Conservation (phyloP, 2,329 filamentous ascomycete species). For the Stachybotrys chlorohalonatus region DNA sequence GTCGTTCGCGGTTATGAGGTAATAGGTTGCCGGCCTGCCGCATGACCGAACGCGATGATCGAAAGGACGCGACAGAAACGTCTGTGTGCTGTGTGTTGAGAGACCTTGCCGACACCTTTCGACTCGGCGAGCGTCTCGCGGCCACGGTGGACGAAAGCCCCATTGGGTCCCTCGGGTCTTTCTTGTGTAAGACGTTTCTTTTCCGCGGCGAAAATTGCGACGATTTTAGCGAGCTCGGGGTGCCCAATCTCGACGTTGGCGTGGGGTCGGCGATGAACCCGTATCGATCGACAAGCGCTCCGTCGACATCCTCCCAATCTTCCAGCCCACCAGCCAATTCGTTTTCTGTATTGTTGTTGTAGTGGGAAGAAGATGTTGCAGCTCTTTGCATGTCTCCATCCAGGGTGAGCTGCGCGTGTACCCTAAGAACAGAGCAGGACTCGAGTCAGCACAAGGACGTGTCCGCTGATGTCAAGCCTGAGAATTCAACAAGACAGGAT, state of each 20-base stretch:
- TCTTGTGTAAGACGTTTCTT: slow-evolving; percentile 34
- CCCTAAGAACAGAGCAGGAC: slow-evolving; percentile 10
- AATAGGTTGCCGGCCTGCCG: slow-evolving; percentile 50
- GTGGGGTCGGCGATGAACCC: slow-evolving; percentile 51
- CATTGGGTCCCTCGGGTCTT: slow-evolving; percentile 21
- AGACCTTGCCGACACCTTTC: slow-evolving; percentile 49
- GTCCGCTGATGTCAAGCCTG: slow-evolving; percentile 9
- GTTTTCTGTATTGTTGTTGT: slow-evolving; percentile 26
- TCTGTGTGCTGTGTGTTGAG: slow-evolving; percentile 49
- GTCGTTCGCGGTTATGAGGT: slow-evolving; percentile 51
- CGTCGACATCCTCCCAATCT: slow-evolving; percentile 58
- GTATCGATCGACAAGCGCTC: slow-evolving; percentile 55
- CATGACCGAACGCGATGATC: slow-evolving; percentile 45
- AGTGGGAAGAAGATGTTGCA: slow-evolving; percentile 35
- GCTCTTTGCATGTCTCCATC: slow-evolving; percentile 28
- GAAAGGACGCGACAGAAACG: slow-evolving; percentile 39
- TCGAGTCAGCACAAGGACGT: slow-evolving; percentile 15
- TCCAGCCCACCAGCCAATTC: slow-evolving; percentile 52
- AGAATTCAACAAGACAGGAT: slow-evolving; percentile 11
- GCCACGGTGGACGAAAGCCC: slow-evolving; percentile 31
- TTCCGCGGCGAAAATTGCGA: slow-evolving; percentile 34
- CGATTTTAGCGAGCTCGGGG: slow-evolving; percentile 31
- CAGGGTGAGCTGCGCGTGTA: slow-evolving; percentile 19
- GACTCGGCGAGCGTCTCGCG: slow-evolving; percentile 33
- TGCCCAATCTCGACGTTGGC: slow-evolving; percentile 30